These are phyloP conservation scores for Linaria vulgaris DNA, from an alignment of 257 asterid genomes.

Conservation along the genomic window DNA sequence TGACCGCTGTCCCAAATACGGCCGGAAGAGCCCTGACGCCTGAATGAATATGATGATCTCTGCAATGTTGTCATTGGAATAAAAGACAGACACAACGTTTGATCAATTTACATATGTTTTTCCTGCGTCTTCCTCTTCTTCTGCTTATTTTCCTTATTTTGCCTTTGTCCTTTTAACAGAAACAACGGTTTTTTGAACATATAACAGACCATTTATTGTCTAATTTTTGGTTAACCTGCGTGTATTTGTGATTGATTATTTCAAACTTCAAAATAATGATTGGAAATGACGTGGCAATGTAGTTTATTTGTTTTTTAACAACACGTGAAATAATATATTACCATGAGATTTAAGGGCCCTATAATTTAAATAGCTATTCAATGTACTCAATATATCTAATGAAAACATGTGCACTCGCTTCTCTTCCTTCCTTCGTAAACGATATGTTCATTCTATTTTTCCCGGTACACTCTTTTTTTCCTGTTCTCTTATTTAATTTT, in stretches of 20 bases:
- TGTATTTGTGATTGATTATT: too few relatives aligned
- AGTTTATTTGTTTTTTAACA: too few relatives aligned
- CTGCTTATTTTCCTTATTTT: background rate
- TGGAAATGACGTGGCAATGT: too few relatives aligned
- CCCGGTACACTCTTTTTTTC: too few relatives aligned
- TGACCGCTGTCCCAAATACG: constrained; percentile 50
- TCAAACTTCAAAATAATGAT: too few relatives aligned
- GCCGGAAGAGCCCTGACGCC: constrained; percentile 84
- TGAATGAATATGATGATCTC: constrained; percentile 64
- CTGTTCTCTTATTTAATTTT: background rate
- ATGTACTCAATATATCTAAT: too few relatives aligned
- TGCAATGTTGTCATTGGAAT: constrained; percentile 52
- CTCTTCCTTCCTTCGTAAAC: too few relatives aligned
- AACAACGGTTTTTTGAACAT: constrained; percentile 25
- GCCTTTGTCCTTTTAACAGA: constrained; percentile 23
- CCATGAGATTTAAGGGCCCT: too few relatives aligned
- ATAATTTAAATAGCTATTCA: too few relatives aligned
- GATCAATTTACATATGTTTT: background rate
- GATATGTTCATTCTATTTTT: too few relatives aligned
- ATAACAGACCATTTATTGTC: background rate
- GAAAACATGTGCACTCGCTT: too few relatives aligned
- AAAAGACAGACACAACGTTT: background rate
- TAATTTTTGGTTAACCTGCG: background rate
- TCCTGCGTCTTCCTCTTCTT: background rate
- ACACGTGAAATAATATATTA: too few relatives aligned